These are phyloP conservation scores for Cyclaneusma minus DNA, from an alignment of 2,329 filamentous ascomycete genomes.

Conservation along the genomic window DNA sequence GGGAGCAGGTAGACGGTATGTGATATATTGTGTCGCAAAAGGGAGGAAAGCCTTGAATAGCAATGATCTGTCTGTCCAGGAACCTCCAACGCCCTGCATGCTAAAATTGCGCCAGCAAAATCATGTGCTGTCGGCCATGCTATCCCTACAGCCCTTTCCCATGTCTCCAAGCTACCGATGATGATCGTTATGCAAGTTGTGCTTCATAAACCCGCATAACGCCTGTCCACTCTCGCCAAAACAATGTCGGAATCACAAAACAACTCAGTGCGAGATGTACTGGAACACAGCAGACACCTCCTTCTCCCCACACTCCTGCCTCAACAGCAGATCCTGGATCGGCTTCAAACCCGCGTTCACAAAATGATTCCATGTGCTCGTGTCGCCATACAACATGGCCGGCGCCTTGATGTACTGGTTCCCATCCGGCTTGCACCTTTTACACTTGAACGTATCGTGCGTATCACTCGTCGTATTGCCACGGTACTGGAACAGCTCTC, in stretches of 20 bases:
- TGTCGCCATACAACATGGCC: slow-evolving; percentile 94
- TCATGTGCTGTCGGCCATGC: too few species aligned
- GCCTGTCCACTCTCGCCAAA: not conserved
- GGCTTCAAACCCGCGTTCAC: slow-evolving; percentile 61
- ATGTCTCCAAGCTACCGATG: not conserved
- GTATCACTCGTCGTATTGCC: slow-evolving; percentile 78
- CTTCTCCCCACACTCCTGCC: slow-evolving; percentile 65
- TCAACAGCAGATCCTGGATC: slow-evolving; percentile 81
- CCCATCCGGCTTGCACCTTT: slow-evolving; percentile 78
- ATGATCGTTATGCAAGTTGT: slow-evolving; percentile 5
- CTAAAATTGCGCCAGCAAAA: too few species aligned
- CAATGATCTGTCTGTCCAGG: too few species aligned
- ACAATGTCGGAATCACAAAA: too few species aligned
- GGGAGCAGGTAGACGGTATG: too few species aligned
- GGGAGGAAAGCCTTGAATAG: too few species aligned
- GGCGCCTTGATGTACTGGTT: slow-evolving; percentile 79
- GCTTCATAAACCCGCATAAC: slow-evolving; percentile 16
- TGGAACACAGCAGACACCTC: slow-evolving; percentile 94
- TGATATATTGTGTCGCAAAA: too few species aligned
- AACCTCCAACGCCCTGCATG: too few species aligned
- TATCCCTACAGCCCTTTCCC: too few species aligned
- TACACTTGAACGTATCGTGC: slow-evolving; percentile 98
- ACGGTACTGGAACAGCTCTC: slow-evolving; percentile 89
- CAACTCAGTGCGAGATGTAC: slow-evolving; percentile 86
- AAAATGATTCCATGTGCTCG: slow-evolving; percentile 99